These are phyloP conservation scores for Globisporangium spiculum DNA, from an alignment of 352 stramenopile genomes.

Conservation along the genomic window DNA sequence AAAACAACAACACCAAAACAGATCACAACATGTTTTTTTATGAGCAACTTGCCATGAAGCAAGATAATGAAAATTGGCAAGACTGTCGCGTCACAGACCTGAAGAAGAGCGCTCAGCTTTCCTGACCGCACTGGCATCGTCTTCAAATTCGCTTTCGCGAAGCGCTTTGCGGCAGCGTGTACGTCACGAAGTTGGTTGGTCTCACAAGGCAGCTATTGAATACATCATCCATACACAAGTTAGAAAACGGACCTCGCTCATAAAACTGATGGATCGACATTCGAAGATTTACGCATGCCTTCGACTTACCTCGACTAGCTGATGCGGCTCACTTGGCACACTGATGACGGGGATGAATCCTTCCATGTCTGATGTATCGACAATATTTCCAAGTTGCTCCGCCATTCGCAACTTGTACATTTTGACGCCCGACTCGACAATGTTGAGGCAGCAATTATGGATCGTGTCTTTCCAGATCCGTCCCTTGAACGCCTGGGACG, in stretches of 20 bases:
- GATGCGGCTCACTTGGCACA: slow-evolving; percentile 23
- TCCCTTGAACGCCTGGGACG: slow-evolving; percentile 51
- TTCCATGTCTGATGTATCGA: slow-evolving; percentile 69
- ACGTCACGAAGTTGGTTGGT: slow-evolving; percentile 38
- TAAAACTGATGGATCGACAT: background rate
- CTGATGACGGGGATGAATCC: slow-evolving; percentile 45
- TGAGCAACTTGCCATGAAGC: no score
- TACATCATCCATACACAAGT: slow-evolving; percentile 8
- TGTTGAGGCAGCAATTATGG: slow-evolving; percentile 78
- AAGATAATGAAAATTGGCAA: background rate
- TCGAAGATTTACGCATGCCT: background rate
- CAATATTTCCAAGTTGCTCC: slow-evolving; percentile 56
- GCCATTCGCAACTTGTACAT: slow-evolving; percentile 78
- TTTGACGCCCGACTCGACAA: slow-evolving; percentile 77
- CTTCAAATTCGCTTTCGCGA: slow-evolving; percentile 44
- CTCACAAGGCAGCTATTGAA: slow-evolving; percentile 58
- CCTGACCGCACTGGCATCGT: slow-evolving; percentile 68
- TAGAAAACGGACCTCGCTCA: background rate
- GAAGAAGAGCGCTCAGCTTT: slow-evolving; percentile 59
- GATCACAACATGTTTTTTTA: background rate
- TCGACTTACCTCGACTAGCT: slow-evolving; percentile 35
- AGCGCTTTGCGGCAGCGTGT: slow-evolving; percentile 49
- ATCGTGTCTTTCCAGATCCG: slow-evolving; percentile 77
- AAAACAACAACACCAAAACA: background rate
- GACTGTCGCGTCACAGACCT: slow-evolving; percentile 26